A percentile compares a stretch with the other conserved stretches of the same genome.
These are phyloP conservation scores for Alternaria solani DNA, from an alignment of 2,329 filamentous ascomycete genomes.

Conservation along the genomic window DNA sequence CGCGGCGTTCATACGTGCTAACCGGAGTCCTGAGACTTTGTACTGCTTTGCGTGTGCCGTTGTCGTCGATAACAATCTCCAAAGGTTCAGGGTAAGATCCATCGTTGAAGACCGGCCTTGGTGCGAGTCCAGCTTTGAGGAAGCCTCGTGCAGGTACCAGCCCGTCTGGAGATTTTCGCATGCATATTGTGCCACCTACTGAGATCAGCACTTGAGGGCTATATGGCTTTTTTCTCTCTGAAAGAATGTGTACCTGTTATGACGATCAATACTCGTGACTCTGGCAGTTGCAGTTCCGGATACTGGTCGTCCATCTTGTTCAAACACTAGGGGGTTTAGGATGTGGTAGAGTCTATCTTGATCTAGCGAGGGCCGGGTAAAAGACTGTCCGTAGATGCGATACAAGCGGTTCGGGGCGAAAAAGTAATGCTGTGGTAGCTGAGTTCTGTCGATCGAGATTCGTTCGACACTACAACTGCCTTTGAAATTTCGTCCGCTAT, in stretches of 20 bases:
- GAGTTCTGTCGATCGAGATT: conserved; percentile 4
- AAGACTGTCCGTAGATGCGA: conserved; percentile 1
- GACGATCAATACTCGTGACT: conserved; percentile 85
- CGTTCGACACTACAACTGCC: conserved; percentile 1
- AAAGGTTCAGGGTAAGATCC: conserved; percentile 65
- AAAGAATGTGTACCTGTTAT: conserved; percentile 76
- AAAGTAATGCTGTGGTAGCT: conserved; percentile 2
- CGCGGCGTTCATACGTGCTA: conserved; percentile 79
- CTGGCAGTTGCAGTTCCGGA: conserved; percentile 59
- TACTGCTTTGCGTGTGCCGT: conserved; percentile 61
- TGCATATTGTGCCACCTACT: conserved; percentile 80
- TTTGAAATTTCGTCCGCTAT: conserved; percentile 12
- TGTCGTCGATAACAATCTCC: conserved; percentile 63
- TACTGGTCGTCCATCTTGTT: conserved; percentile 37
- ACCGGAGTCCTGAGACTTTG: conserved; percentile 79
- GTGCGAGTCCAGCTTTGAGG: conserved; percentile 81
- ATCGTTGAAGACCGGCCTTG: conserved; percentile 87
- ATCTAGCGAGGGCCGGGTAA: not conserved
- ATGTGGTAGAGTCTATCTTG: conserved; percentile 2
- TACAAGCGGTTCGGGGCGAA: not conserved
- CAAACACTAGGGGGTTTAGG: conserved; percentile 7
- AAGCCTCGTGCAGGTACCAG: conserved; percentile 79
- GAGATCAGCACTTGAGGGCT: conserved; percentile 7
- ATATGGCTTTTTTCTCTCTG: no score
- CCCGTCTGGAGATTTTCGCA: conserved; percentile 82